Evolutionary conservation across 2,329 filamentous ascomycete species (phyloP), one percentile per base, ranked within the genome.

Genomic region (Aspergillus nomiae): DNA sequence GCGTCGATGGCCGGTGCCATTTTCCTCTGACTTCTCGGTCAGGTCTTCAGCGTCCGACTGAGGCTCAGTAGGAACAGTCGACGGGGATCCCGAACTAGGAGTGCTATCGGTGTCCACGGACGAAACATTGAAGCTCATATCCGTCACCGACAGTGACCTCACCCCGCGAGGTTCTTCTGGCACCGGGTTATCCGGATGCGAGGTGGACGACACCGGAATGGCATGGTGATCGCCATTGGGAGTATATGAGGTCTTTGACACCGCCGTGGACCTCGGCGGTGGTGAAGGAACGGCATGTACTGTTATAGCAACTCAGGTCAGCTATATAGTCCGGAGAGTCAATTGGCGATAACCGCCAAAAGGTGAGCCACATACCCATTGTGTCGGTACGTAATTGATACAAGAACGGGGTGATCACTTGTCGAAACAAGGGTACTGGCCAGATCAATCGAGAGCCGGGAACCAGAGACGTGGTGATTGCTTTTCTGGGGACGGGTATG

Each of bases 161-260:
- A 78, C 73, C 5, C 70, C 71, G 24, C 70, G 73, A 58, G 81
- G 82, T 67, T 83, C 81, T 73, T 82, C 78, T 5, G 81, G 82
- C 58, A 83, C 76, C 14, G 81, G 81, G 66, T 83, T 79, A 56
- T 78, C 73, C 16, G 82, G 81, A 64, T 83, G 81, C 41, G 79
- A 82, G 57, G 79, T 81, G 16, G 75, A 70, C 6, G 80, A 78
- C 60, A 75, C 65, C 14, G 77, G 78, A 50, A 78, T 73, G 24
- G 66, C 69, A 59, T 69, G 69, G 51, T 71, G 70, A 16, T 71
- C 72, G 45, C 66, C 64, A 66, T 72, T 68, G 45, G 66, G 66
- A 56, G 68, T 63, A 50, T 65, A 69, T 41, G 67, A 53, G 43
- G 66, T 63, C 60, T 67, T 66, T 21, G 71, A 72, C 51, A 69